Conservation (phyloP, 1,139 yeast genomes). For the Hemisphaericaspora subhashii region DNA sequence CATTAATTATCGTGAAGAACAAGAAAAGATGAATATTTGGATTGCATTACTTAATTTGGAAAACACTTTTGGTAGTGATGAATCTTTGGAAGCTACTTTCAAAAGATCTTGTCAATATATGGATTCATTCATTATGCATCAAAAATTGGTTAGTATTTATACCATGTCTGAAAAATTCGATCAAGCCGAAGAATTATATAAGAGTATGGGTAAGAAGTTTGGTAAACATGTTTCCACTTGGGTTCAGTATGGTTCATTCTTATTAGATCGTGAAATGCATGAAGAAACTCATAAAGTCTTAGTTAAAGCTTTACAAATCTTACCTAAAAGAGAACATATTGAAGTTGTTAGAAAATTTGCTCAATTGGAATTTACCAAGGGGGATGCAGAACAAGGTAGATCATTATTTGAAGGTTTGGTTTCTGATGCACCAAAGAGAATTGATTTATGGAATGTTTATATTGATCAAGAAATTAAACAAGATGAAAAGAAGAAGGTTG, state of each 20-base stretch:
- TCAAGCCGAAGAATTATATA: constrained; percentile 70
- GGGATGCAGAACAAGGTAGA: constrained; percentile 93
- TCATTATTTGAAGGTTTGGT: constrained; percentile 90
- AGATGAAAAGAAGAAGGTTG: constrained; percentile 64
- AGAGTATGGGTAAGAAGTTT: constrained; percentile 74
- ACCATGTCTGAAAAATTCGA: constrained; percentile 68
- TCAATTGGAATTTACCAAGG: constrained; percentile 79
- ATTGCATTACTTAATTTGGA: constrained; percentile 93
- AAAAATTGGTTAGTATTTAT: constrained; percentile 74
- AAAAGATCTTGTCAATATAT: constrained; percentile 84
- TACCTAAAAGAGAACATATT: constrained; percentile 76
- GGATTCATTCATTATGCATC: constrained; percentile 84
- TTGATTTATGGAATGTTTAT: constrained; percentile 93
- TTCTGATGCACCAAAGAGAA: constrained; percentile 86
- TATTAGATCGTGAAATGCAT: constrained; percentile 57
- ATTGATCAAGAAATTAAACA: constrained; percentile 87
- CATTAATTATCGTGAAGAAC: constrained; percentile 88
- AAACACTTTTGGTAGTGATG: constrained; percentile 87
- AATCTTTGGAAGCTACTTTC: constrained; percentile 76
- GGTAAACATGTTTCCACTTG: constrained; percentile 71
- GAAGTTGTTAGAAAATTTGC: constrained; percentile 87
- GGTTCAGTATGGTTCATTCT: constrained; percentile 75
- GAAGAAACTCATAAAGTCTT: constrained; percentile 70
- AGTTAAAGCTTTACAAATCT: constrained; percentile 67
- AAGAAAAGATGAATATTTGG: constrained; percentile 93